Conservation (phyloP, 345 rosid species). For the Euphorbia lathyris region DNA sequence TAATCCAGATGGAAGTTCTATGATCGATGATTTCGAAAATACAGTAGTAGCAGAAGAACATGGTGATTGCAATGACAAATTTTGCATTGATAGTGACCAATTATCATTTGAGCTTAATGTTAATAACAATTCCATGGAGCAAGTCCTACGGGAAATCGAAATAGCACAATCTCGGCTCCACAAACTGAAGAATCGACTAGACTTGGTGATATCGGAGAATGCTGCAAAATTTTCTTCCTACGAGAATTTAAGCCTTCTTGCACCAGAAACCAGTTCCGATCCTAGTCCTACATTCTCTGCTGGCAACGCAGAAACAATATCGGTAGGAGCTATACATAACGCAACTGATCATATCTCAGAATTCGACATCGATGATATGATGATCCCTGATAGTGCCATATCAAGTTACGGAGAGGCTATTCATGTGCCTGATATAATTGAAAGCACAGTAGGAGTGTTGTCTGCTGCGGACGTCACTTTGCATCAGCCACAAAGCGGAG, state of each 20-base stretch:
- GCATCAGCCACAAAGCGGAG: constrained; percentile 56
- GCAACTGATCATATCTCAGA: constrained; percentile 45
- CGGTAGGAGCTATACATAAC: constrained; percentile 48
- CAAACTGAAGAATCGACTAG: constrained; percentile 61
- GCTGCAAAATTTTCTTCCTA: constrained; percentile 81
- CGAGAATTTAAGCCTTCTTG: constrained; percentile 83
- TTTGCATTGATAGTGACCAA: constrained; percentile 34
- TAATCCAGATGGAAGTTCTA: constrained; percentile 50
- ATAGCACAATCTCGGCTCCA: constrained; percentile 52
- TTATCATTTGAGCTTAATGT: constrained; percentile 45
- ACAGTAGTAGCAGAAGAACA: constrained; percentile 41
- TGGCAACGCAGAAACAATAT: constrained; percentile 57
- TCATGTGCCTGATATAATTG: constrained; percentile 88
- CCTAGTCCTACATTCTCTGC: constrained; percentile 85
- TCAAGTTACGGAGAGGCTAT: constrained; percentile 64
- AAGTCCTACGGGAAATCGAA: constrained; percentile 70
- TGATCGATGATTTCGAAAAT: constrained; percentile 58
- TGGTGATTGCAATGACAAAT: constrained; percentile 33
- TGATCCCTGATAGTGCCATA: constrained; percentile 56
- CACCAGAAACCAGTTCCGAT: constrained; percentile 66
- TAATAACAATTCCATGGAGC: constrained; percentile 51
- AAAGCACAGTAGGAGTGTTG: constrained; percentile 82
- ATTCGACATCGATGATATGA: constrained; percentile 55
- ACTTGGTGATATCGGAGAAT: constrained; percentile 58
- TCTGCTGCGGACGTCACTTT: constrained; percentile 75